Evolutionary conservation across 306 rosid species (phyloP), one percentile per base, ranked within the genome.

Genomic region (Rubus idaeus): DNA sequence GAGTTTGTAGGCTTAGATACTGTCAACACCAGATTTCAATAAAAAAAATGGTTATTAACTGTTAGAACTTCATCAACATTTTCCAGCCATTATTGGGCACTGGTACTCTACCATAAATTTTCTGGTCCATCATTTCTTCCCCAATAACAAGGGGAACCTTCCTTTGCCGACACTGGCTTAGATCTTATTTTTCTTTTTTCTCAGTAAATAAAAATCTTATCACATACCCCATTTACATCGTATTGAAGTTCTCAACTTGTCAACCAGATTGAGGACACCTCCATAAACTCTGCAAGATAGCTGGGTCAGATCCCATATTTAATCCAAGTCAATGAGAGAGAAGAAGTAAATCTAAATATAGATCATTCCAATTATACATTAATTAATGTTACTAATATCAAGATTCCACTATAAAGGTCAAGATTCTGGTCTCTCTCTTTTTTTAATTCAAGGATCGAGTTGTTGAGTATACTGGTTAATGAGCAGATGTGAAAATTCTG

Each of bases 91-190:
- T 72, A 39, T 40, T 56, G 55, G 65, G 50, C 50, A n/a, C 26
- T 40, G 52, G 39, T 46, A 4, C 37, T 8, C 42, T 37, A 58
- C 69, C 68, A 74, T 74, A 74, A 60, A 74, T 58, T 58, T 74
- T 58, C 12, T 3, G 13, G 45, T 74, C 77, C 57, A 74, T 74
- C 44, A 42, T 44, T 74, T 58, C 58, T 58, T 45, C 45, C 50
- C 69, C 68, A 60, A 58, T 56, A 26, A 44, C 57, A 74, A 58
- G 18, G 69, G n/a, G 58, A 60, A 57, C 66, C 57, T 74, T 74
- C 77, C 46, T 10, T 58, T 74, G 77, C 69, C 77, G 77, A 74
- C 77, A 58, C 77, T 23, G 56, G 30, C 69, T 45, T 57, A 20
- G 77, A 73, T 42, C 35, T 73, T 12, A 0, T 35, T 6, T 11